phyloP scores from a whole-genome alignment of 306 rosid species.

The Trichosanthes truncata region DNA sequence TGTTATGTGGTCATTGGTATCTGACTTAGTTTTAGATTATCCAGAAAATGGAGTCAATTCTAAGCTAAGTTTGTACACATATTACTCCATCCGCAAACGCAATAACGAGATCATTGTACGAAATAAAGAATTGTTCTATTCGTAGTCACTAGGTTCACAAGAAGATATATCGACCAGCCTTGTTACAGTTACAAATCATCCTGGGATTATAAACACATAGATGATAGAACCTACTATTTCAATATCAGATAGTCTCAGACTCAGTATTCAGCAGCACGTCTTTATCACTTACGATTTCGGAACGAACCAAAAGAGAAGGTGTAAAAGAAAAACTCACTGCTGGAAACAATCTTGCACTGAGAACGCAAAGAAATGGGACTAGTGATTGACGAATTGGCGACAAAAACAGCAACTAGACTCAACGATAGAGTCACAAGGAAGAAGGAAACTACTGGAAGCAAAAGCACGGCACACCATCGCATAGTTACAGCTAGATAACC shows the following conservation, averaged over 20 bases:
- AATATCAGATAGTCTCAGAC: neutral
- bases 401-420: slow-evolving; percentile 27
- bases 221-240: neutral
- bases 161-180: neutral
- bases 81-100: neutral
- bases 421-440: slow-evolving; percentile 34
- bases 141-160: neutral
- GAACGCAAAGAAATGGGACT: slow-evolving; percentile 60
- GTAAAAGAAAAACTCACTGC: slow-evolving; percentile 29
- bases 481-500: slow-evolving; percentile 21
- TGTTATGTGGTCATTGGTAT: neutral
- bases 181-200: neutral
- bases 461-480: slow-evolving; percentile 36
- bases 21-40: neutral
- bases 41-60: neutral
- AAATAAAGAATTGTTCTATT: neutral
- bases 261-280: neutral
- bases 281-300: neutral
- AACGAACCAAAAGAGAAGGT: neutral
- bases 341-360: slow-evolving; percentile 83
- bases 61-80: neutral
- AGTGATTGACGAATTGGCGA: slow-evolving; percentile 41
- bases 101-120: neutral
- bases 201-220: neutral
- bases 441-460: slow-evolving; percentile 33